Conservation (phyloP, 1,284 basidiomycete species). For the Xerocomus amazonicus region DNA sequence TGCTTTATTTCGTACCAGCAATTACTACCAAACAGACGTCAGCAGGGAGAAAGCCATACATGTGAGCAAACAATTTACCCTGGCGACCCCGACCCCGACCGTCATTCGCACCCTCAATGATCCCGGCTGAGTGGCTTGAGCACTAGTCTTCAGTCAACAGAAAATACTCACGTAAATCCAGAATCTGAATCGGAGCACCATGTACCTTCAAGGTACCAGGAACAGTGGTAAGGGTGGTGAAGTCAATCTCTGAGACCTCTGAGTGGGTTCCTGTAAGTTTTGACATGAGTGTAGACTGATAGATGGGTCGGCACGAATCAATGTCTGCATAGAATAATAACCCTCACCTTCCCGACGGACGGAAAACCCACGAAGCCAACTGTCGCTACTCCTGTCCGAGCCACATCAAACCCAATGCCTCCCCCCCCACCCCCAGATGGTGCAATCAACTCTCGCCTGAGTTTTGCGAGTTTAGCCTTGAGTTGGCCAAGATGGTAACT, state of each 20-base stretch:
- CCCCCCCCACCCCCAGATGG: slow-evolving; percentile 79
- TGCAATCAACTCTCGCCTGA: slow-evolving; percentile 90
- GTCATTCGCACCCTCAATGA: slow-evolving; percentile 98
- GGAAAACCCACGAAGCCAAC: slow-evolving; percentile 95
- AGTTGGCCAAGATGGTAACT: slow-evolving; percentile 96
- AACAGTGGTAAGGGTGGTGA: slow-evolving; percentile 91
- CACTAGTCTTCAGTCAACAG: neutral
- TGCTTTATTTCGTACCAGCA: slow-evolving; percentile 59
- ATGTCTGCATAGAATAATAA: slow-evolving; percentile 1
- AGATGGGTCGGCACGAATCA: slow-evolving; percentile 3
- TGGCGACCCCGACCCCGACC: slow-evolving; percentile 97
- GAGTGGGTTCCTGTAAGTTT: slow-evolving; percentile 98
- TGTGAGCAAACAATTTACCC: slow-evolving; percentile 45
- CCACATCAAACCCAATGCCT: slow-evolving; percentile 91
- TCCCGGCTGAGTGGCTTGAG: slow-evolving; percentile 65
- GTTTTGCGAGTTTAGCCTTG: slow-evolving; percentile 98
- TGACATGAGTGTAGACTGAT: slow-evolving; percentile 93
- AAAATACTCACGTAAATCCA: slow-evolving; percentile 74
- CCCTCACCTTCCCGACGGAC: slow-evolving; percentile 77
- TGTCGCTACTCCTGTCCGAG: slow-evolving; percentile 92
- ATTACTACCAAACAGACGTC: slow-evolving; percentile 49
- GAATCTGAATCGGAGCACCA: slow-evolving; percentile 88
- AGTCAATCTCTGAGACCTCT: slow-evolving; percentile 97
- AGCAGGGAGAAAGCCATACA: neutral
- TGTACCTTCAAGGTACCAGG: slow-evolving; percentile 95